phyloP scores from a whole-genome alignment of 1,284 basidiomycete species.

The Trichosporon asahii region DNA sequence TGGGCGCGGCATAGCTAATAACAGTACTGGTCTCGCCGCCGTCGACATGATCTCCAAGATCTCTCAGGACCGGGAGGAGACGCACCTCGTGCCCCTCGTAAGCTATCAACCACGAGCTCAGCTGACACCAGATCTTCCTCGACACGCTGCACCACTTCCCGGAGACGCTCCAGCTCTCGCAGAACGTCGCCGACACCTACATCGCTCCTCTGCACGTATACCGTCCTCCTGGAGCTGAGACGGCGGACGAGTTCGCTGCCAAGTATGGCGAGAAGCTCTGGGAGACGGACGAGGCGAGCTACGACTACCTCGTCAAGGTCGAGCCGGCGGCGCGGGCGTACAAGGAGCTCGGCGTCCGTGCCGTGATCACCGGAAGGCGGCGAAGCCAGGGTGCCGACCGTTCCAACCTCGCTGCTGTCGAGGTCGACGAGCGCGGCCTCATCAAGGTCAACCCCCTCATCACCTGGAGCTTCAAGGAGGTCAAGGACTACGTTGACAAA shows the following conservation, averaged over 20 bases:
- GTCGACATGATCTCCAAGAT: constrained; percentile 89
- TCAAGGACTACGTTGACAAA: constrained; percentile 79
- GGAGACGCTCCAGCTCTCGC: constrained; percentile 84
- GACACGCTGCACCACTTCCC: constrained; percentile 96
- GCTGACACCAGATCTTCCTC: constrained; percentile 65
- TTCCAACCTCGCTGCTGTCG: constrained; percentile 75
- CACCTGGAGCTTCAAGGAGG: constrained; percentile 79
- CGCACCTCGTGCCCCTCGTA: constrained; percentile 54
- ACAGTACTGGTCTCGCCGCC: constrained; percentile 75
- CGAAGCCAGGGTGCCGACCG: constrained; percentile 88
- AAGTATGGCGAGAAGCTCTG: constrained; percentile 80
- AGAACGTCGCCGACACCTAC: constrained; percentile 74
- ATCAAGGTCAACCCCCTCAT: constrained; percentile 94
- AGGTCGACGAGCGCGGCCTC: constrained; percentile 86
- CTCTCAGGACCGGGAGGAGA: constrained; percentile 48
- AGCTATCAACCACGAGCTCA: constrained; percentile 1
- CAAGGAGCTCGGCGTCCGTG: constrained; percentile 70
- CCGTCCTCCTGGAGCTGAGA: constrained; percentile 70
- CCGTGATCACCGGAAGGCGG: constrained; percentile 91
- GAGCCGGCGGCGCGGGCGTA: constrained; percentile 92
- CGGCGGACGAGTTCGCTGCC: constrained; percentile 70
- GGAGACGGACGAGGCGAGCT: constrained; percentile 82
- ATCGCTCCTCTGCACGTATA: constrained; percentile 70
- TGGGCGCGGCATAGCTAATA: not conserved
- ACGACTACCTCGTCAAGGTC: constrained; percentile 94